Conservation (phyloP, 306 rosid species). For the Cucurbita maxima region DNA sequence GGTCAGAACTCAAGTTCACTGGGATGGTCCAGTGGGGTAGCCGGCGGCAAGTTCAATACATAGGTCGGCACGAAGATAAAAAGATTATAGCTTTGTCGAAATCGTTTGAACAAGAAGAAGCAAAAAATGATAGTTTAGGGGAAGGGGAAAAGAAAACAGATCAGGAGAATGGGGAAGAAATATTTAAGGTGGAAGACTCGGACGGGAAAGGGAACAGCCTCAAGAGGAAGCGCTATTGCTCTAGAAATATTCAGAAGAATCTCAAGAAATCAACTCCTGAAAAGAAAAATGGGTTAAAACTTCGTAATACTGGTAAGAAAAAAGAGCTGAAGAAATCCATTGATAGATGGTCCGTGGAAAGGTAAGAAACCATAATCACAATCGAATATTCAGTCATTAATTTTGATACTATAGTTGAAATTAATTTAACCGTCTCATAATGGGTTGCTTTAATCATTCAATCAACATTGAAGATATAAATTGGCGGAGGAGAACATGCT, state of each 20-base stretch:
- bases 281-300: conserved; percentile 18
- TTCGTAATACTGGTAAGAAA: conserved; percentile 17
- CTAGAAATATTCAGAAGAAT: conserved; percentile 8
- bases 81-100: conserved; percentile 18
- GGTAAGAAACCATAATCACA: conserved; percentile 11
- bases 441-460: neutral
- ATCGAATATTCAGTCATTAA: neutral
- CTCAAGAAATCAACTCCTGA: conserved; percentile 10
- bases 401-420: neutral
- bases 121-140: conserved; percentile 13
- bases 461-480: conserved; percentile 32
- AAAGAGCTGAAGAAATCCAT: conserved; percentile 24
- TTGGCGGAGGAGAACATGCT: conserved; percentile 66
- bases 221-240: conserved; percentile 19
- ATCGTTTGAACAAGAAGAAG: conserved; percentile 12
- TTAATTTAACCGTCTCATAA: neutral
- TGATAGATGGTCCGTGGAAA: conserved; percentile 41
- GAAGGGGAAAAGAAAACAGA: conserved; percentile 6
- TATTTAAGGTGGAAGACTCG: conserved; percentile 1
- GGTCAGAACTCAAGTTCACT: conserved; percentile 39
- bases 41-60: conserved; percentile 46
- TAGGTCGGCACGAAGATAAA: conserved; percentile 32
- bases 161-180: conserved; percentile 7
- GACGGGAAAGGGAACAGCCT: conserved; percentile 17
- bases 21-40: conserved; percentile 80